These are phyloP conservation scores for Iberis pinnata DNA, from an alignment of 345 rosid species.

Conservation along the genomic window DNA sequence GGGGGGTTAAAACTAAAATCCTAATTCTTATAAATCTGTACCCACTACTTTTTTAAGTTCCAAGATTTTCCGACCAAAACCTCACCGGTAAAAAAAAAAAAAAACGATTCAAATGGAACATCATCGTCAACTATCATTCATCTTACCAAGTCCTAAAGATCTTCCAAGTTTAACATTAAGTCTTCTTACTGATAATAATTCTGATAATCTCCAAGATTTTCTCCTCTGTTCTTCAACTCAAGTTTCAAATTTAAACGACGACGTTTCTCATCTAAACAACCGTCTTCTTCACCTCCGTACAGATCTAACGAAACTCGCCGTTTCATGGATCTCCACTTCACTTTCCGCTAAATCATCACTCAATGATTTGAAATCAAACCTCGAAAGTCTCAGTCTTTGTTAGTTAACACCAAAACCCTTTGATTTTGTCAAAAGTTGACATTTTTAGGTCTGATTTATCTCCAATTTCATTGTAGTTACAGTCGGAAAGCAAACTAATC, in stretches of 20 bases:
- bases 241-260: conserved; percentile 28
- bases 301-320: conserved; percentile 38
- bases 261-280: conserved; percentile 32
- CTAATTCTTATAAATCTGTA: too few relatives aligned
- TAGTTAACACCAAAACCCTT: too few relatives aligned
- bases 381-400: conserved; percentile 38
- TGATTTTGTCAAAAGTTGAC: too few relatives aligned
- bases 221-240: conserved; percentile 32
- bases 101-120: conserved; percentile 19
- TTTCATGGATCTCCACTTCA: conserved; percentile 67
- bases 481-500: conserved; percentile 24
- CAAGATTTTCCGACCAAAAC: too few relatives aligned
- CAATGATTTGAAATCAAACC: conserved; percentile 28
- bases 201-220: conserved; percentile 41
- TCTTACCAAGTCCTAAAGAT: conserved; percentile 34
- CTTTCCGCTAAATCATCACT: conserved; percentile 40
- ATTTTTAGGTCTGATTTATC: too few relatives aligned
- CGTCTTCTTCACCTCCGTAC: conserved; percentile 36
- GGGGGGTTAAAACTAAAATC: too few relatives aligned
- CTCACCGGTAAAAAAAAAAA: too few relatives aligned
- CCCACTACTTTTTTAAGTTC: too few relatives aligned
- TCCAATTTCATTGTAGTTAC: conserved; percentile 35
- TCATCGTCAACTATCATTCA: conserved; percentile 13
- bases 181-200: conserved; percentile 42
- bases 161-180: conserved; percentile 26